Base-by-base conservation (phyloP, 1,139 yeast genomes). In the Diutina pseudorugosa region DNA sequence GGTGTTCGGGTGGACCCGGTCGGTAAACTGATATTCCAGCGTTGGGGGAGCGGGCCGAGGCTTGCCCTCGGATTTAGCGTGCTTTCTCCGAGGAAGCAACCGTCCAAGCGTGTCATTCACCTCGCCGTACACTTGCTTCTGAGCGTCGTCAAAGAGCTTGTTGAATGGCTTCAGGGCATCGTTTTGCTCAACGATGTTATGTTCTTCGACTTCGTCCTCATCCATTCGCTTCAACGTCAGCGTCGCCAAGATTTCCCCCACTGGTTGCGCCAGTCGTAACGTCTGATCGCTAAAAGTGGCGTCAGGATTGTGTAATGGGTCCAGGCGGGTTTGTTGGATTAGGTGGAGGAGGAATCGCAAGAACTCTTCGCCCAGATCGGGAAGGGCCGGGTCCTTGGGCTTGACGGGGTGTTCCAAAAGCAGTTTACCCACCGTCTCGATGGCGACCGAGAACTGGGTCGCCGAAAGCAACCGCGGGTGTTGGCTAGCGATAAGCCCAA, bases 381-480 rank as follows among this genome's bases (percentile, higher is more conserved):
- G 44, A 61, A 61, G 6, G 7, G 23, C 52, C 12, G 59, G 53
- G 21, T 63, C 59, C 52, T 63, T 64, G 1, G 62, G 60, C 3
- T 71, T 63, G 0, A 7, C 16, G 2, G 78, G 73, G 8, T 72
- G 71, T 0, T 80, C 75, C 30, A 80, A 66, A 2, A 79, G 68
- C 19, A 77, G 73, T 52, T 74, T 73, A 0, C 86, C 80, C 43
- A 83, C 64, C 0, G 84, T 75, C 57, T 77, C 81, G 21, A 82
- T 65, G 0, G 88, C 88, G 20, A 83, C 71, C 48, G 73, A 70
- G 36, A 83, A 66, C 61, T 86, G 94, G 16, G 66, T 64, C 3
- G 82, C 66, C 0, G 89, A 80, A 30, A 86, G 61, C 3, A 73
- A 62, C 0, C 57, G 55, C 0, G 94, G 94, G 59, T 82, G 85